phyloP scores from a whole-genome alignment of 352 stramenopile genomes.

The Globisporangium spiculum region DNA sequence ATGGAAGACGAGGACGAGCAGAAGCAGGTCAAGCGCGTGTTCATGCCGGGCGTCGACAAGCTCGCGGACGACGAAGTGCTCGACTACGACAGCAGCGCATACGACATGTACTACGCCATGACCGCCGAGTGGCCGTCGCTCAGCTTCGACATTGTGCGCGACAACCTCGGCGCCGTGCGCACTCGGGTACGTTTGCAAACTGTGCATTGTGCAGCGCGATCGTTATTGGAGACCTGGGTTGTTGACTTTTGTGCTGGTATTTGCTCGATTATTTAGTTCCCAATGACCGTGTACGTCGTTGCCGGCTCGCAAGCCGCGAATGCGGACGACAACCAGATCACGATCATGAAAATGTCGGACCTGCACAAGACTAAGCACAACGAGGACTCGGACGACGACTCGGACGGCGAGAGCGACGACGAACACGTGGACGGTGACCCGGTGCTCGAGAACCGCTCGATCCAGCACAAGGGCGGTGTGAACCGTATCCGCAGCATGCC shows the following conservation, averaged over 20 bases:
- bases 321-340: slow-evolving; percentile 94
- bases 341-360: slow-evolving; percentile 97
- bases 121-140: slow-evolving; percentile 97
- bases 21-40: slow-evolving; percentile 85
- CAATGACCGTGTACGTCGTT: slow-evolving; percentile 95
- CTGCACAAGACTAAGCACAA: slow-evolving; percentile 93
- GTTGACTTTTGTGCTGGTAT: not conserved
- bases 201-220: not conserved
- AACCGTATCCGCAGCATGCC: slow-evolving; percentile 96
- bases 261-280: slow-evolving; percentile 64
- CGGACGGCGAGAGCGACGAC: slow-evolving; percentile 81
- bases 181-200: slow-evolving; percentile 31
- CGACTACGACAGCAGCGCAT: slow-evolving; percentile 98
- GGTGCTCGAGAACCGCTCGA: slow-evolving; percentile 93
- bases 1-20: slow-evolving; percentile 63
- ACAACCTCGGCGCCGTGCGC: slow-evolving; percentile 93
- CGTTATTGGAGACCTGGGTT: not conserved
- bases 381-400: slow-evolving; percentile 69
- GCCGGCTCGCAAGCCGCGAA: slow-evolving; percentile 95
- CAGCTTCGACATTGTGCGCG: slow-evolving; percentile 96
- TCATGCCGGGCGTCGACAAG: slow-evolving; percentile 91
- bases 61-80: slow-evolving; percentile 93
- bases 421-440: slow-evolving; percentile 95
- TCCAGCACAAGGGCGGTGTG: slow-evolving; percentile 94
- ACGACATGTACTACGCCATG: slow-evolving; percentile 99